Base-by-base conservation (phyloP, 1,284 basidiomycete genomes). In the Trametes polyzona region DNA sequence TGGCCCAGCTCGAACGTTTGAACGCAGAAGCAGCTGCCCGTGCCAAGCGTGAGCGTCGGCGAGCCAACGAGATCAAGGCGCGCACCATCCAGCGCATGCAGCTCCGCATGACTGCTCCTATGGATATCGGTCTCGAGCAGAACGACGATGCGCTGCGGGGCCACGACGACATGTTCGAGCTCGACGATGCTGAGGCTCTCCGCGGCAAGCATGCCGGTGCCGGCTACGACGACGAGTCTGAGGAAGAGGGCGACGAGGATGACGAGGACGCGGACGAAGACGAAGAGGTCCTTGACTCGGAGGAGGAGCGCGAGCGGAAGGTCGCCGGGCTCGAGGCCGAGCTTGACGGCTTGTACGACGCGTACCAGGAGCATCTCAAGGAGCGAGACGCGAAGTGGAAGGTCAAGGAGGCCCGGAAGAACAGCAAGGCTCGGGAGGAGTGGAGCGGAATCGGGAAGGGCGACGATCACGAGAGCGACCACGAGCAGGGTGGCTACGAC, bases 81-180 rank as follows among this genome's bases (percentile, higher is more conserved):
- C 86, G 89, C 61, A 93, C 93, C 6, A 88, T 98, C 42, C 93
- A 95, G 72, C 92, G 96, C 61, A 92, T 99, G 84, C 97, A 99
- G 73, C 83, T 99, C 43, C 90, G 94, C 69, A 99, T 99, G 97
- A 95, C 92, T 7, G 95, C 95, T 8, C 97, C 95, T 23, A 77
- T 96, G 67, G 95, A 99, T 61, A 95, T 98, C 62, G 97, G 96
- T 72, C 78, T 98, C 66, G 95, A 98, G 67, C 88, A 91, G 66
- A 79, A 78, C 40, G 94, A 96, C 68, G 75, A 83, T 12, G 81
- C 87, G 10, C 78, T 96, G 8, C 81, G 78, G 35, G 90, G 88
- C 6, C 87, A 90, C 65, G 89, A 90, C 19, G 94, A 97, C 67
- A 78, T 96, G 37, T 97, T 97, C 67, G 93, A 96, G 68, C 81